Base-by-base conservation (phyloP, 768 basidiomycete genomes). In the Suillus lakei region DNA sequence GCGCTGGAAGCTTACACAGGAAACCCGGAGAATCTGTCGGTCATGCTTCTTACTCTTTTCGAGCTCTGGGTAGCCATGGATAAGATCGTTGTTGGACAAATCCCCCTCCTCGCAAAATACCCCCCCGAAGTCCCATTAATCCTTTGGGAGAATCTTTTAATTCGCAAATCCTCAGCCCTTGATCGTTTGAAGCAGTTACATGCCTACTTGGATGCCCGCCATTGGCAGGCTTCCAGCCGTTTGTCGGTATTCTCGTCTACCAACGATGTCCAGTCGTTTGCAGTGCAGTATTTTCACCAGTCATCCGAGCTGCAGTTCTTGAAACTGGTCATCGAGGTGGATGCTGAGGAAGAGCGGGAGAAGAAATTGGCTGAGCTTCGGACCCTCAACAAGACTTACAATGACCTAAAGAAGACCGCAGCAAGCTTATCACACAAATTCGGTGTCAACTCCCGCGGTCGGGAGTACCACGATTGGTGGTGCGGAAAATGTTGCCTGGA, bases 51-150 rank as follows among this genome's bases (percentile, higher is more conserved):
- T 46, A 75, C 74, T 6, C 63, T 56, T 15, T 30, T 75, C 28
- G 80, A 84, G 30, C 74, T 80, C 30, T 80, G 80, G 80, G 63
- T 77, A 18, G 80, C 74, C 0, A 64, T 81, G 12, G 79, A 80
- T 60, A 73, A 67, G 12, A 21, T 76, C 7, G 66, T 66, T 1
- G 44, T 72, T 28, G 36, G 23, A 15, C 63, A 67, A 26, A 73
- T 67, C n/a, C 74, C 79, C 1, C 65, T 80, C 15, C 63, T 80
- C 1, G 59, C 39, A 0, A 64, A 78, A 1, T 80, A 76, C 55
- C 73, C 77, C 13, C 81, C 81, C 0, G 81, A 80, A 65, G 61
- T 80, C 5, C 71, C 78, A 0, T 26, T 21, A 2, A 18, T 6
- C 28, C 67, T 79, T 38, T 66, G 78, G 26, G 69, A 77, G 44